Evolutionary conservation across 2,329 filamentous ascomycete species (phyloP), one percentile per base, ranked within the genome.

Genomic region (Fusarium heterosporum): DNA sequence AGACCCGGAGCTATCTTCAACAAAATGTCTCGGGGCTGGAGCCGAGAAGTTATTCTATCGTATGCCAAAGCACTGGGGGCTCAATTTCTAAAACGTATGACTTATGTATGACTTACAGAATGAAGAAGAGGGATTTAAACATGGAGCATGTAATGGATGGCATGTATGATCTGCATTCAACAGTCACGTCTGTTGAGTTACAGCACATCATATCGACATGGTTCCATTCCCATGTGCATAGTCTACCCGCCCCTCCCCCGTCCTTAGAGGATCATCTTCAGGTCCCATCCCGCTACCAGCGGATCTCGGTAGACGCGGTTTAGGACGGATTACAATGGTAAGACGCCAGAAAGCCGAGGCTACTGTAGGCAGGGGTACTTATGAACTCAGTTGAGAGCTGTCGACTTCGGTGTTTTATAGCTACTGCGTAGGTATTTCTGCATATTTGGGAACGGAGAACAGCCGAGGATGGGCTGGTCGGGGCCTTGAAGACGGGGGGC

Each of bases 231-330:
- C 17, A 50, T 46, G 39, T 36, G 19, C 11, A 34, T 46, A 26
- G 6, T 16, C 32, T 34, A 34, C 16, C 39, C 32, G 30, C 49
- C 50, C 30, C 45, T 51, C 28, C 48, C 59, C 40, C 11, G 34
- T 59, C 30, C 9, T 62, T 13, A 29, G 16, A 39, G 36, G 39
- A 59, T 55, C 47, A 53, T 48, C 50, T 19, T 28, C 19, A 47
- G 55, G 41, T 38, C n/a, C 60, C 32, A 8, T 50, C 36, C 14
- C 17, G 22, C 19, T 34, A n/a, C 29, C 25, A 50, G 57, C 59
- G 53, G 61, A 26, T 50, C 48, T 42, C 48, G 64, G 64, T 60
- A 64, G 64, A 40, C 19, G 49, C 64, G 64, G 64, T 61, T 64
- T 52, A 39, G 45, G 46, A 52, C 64, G 64, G 64, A 52, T 56